Evolutionary conservation across 1,139 yeast species (phyloP).

Genomic region (Lodderomyces parapsilosis): DNA sequence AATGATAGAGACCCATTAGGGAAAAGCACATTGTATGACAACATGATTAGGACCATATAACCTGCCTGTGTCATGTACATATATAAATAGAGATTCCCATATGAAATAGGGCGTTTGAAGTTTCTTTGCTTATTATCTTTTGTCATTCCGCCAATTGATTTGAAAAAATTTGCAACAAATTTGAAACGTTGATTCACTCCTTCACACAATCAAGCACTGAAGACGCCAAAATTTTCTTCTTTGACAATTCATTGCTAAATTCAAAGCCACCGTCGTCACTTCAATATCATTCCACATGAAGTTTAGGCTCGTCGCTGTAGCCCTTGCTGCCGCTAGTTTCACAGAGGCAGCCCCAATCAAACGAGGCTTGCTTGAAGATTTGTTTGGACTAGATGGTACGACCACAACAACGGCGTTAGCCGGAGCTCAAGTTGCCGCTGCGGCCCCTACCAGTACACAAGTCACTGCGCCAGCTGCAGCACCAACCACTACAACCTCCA

Average conservation of each 20-base stretch:
- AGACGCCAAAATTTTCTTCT: background rate
- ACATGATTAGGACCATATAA: background rate
- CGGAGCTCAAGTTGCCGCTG: constrained; percentile 5
- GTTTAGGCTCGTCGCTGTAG: constrained; percentile 9
- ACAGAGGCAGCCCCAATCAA: constrained; percentile 17
- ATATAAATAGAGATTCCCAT: background rate
- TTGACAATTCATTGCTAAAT: background rate
- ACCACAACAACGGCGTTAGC: constrained; percentile 9
- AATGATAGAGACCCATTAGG: background rate
- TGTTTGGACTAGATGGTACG: constrained; percentile 14
- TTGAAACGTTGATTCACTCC: background rate
- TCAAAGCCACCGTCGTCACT: background rate
- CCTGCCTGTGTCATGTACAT: background rate
- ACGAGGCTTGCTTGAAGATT: constrained; percentile 17
- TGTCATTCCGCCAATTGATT: background rate
- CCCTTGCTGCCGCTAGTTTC: constrained; percentile 11
- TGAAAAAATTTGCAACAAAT: background rate
- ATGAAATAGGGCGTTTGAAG: background rate
- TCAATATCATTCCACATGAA: constrained; percentile 7
- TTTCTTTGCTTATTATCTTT: background rate
- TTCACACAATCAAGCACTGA: background rate
- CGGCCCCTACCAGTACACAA: constrained; percentile 1
- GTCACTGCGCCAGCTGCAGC: constrained; percentile 14
- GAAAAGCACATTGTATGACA: background rate
- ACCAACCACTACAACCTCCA: constrained; percentile 10